Percentiles rank a stretch among this genome's conserved stretches.
These are phyloP conservation scores for Litsea cubeba DNA, from an alignment of 164 flowering plant genomes.

Conservation along the genomic window DNA sequence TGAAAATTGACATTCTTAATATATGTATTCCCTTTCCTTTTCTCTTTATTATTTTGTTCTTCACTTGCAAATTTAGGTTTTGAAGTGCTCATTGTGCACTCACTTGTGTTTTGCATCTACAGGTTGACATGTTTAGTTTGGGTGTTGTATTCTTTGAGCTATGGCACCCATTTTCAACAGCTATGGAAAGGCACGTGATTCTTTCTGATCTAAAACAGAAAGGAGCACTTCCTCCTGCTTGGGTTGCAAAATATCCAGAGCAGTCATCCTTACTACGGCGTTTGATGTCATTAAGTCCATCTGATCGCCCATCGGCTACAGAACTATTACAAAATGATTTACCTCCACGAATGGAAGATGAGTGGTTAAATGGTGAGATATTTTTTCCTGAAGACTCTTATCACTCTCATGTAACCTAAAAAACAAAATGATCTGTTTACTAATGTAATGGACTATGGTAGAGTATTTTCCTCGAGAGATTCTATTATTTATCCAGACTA, in stretches of 20 bases:
- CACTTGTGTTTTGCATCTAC: slow-evolving; percentile 7
- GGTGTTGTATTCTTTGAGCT: slow-evolving; percentile 94
- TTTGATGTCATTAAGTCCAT: slow-evolving; percentile 85
- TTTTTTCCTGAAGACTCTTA: neutral
- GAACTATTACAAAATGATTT: slow-evolving; percentile 72
- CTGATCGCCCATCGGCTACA: slow-evolving; percentile 87
- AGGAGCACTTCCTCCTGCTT: slow-evolving; percentile 65
- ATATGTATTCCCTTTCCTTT: too few species aligned
- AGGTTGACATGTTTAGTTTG: slow-evolving; percentile 98
- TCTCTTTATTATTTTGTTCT: neutral
- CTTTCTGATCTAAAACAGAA: slow-evolving; percentile 79
- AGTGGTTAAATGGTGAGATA: slow-evolving; percentile 70
- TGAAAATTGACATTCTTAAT: too few species aligned
- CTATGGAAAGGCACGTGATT: slow-evolving; percentile 81
- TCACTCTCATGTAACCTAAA: neutral
- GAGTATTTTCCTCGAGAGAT: too few species aligned
- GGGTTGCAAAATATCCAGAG: slow-evolving; percentile 82
- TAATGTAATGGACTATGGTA: too few species aligned
- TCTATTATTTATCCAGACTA: too few species aligned
- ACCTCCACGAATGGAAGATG: slow-evolving; percentile 90
- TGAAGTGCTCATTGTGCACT: neutral
- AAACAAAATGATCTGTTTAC: too few species aligned
- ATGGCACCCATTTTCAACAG: slow-evolving; percentile 92
- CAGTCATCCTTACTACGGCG: slow-evolving; percentile 63
- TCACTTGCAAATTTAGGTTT: neutral